Conservation (phyloP, 2,329 filamentous ascomycete species). For the Botrytis elliptica region DNA sequence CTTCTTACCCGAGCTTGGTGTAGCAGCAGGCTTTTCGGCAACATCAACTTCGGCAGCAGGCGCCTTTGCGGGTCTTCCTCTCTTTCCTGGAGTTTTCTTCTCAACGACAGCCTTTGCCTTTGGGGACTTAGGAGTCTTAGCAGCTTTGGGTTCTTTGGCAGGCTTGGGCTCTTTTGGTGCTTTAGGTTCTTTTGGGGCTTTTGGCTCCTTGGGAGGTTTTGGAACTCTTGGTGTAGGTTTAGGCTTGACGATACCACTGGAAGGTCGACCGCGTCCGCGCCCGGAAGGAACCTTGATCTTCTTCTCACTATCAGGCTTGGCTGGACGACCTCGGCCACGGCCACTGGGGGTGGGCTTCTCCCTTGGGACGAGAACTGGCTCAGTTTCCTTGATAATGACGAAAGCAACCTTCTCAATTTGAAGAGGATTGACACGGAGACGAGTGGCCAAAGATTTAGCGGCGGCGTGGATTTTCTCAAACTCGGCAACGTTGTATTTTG, state of each 20-base stretch:
- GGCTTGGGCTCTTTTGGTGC: not conserved
- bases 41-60: not conserved
- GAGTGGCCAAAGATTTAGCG: slow-evolving; percentile 45
- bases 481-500: slow-evolving; percentile 71
- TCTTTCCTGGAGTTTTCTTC: slow-evolving; percentile 12
- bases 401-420: slow-evolving; percentile 71
- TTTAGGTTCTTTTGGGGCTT: slow-evolving; percentile 1
- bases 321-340: slow-evolving; percentile 30
- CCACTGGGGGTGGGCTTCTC: slow-evolving; percentile 27
- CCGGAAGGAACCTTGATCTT: slow-evolving; percentile 29
- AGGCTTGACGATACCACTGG: slow-evolving; percentile 16
- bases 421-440: slow-evolving; percentile 55
- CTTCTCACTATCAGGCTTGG: slow-evolving; percentile 31
- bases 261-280: slow-evolving; percentile 29
- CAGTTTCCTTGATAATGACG: slow-evolving; percentile 55
- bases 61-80: slow-evolving; percentile 15
- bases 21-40: not conserved
- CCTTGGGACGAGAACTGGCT: slow-evolving; percentile 30
- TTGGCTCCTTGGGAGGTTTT: slow-evolving; percentile 11
- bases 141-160: not conserved
- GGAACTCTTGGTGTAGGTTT: slow-evolving; percentile 14
- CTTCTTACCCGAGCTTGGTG: slow-evolving; percentile 12
- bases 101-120: not conserved
- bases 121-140: not conserved
- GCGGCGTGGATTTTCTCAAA: slow-evolving; percentile 56